These are phyloP conservation scores for Cordyceps cicadae DNA, from an alignment of 2,329 filamentous ascomycete species.

Conservation along the genomic window DNA sequence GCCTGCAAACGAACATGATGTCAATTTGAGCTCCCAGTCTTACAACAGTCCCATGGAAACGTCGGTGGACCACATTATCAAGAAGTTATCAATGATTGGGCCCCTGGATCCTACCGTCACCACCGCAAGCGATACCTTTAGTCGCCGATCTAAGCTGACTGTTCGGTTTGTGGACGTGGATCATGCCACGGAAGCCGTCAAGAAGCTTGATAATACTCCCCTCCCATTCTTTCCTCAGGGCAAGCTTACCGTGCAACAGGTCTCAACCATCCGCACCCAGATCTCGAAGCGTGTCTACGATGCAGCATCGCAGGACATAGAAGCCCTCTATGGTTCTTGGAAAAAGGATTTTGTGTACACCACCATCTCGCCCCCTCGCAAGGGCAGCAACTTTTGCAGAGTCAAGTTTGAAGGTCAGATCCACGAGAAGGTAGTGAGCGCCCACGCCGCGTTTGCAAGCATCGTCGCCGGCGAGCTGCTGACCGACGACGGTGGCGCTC, in stretches of 20 bases:
- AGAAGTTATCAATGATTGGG: not conserved
- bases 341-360: not conserved
- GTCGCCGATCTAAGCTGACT: conserved; percentile 1
- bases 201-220: not conserved
- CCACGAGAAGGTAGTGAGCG: not conserved
- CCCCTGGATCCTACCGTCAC: not conserved
- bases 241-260: conserved; percentile 6
- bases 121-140: not conserved
- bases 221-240: not conserved
- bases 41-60: not conserved
- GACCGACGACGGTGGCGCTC: not conserved
- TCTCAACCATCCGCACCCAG: not conserved
- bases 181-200: not conserved
- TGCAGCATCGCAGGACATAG: conserved; percentile 4
- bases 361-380: not conserved
- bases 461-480: not conserved
- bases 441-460: not conserved
- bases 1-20: not conserved
- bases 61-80: not conserved
- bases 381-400: not conserved
- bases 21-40: not conserved
- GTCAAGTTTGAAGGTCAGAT: not conserved
- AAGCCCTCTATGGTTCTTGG: not conserved
- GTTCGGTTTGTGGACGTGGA: not conserved
- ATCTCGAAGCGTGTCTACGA: not conserved